Evolutionary conservation across 495 filamentous ascomycete species (phyloP), one percentile per base, ranked within the genome.

Genomic region (Hypomontagnella monticulosa): DNA sequence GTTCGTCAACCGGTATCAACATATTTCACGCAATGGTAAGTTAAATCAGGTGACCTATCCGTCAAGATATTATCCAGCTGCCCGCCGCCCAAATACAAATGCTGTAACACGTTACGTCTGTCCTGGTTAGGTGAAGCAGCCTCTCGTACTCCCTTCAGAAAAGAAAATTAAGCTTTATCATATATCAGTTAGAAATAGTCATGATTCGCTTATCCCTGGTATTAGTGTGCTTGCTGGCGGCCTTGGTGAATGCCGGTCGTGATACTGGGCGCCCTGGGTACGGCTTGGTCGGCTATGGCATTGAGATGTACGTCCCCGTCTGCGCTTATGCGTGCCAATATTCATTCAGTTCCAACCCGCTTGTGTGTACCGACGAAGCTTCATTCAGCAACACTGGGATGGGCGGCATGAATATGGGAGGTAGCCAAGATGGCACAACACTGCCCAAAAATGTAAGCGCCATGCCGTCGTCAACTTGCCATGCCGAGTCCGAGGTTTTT

Each of bases 391-490:
- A 14, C 4, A 10, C 15, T 4, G 36, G 18, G 7, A 41, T 41
- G 50, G 36, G 16, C 20, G 50, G 36, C 23, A 53, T 53, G 36
- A 18, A 51, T 18, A 53, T 53, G 36, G 19, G 50, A 0, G 3
- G 34, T 7, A 16, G 18, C 19, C 15, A 4, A n/a, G 36, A 15
- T 12, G 50, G 49, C 0, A 27, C 36, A 15, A 12, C n/a, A 11
- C n/a, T 53, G 9, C 19, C 50, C 6, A 16, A 14, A 9, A 54
- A 54, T 12, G 36, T 54, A 11, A 54, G 50, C 50, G 50, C 50
- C 18, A 54, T 32, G 50, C 50, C 50, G 36, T 54, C 50, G 15
- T 15, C 50, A 23, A 54, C 50, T 18, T 67, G 64, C 44, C 43
- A 37, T 33, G 64, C 57, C 19, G 23, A 18, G 18, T 53, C 41